A percentile compares a stretch with the other conserved stretches of the same genome.
These are phyloP conservation scores for Penicillium sp. DNA, from an alignment of 2,329 filamentous ascomycete genomes.

Conservation along the genomic window DNA sequence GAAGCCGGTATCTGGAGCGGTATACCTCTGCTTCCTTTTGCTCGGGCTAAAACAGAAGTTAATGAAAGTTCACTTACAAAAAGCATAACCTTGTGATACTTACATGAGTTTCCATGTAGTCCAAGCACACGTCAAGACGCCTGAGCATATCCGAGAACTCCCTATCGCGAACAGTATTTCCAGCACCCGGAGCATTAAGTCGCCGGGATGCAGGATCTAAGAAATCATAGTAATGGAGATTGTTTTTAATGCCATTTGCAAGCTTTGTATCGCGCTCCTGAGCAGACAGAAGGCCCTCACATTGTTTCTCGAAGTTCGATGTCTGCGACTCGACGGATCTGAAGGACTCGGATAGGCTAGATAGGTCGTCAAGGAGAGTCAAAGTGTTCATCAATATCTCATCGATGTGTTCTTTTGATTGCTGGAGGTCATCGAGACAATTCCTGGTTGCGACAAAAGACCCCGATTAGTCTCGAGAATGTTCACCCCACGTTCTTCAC, in stretches of 20 bases:
- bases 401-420: constrained; percentile 81
- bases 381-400: constrained; percentile 76
- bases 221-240: constrained; percentile 92
- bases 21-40: constrained; percentile 89
- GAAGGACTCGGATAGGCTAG: constrained; percentile 81
- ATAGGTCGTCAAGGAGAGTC: constrained; percentile 72
- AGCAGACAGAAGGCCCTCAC: constrained; percentile 80
- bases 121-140: constrained; percentile 85
- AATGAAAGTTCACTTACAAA: constrained; percentile 32
- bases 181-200: constrained; percentile 87
- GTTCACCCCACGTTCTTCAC: constrained; percentile 8
- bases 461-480: constrained; percentile 9
- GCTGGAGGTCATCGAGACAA: constrained; percentile 77
- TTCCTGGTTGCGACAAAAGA: constrained; percentile 49
- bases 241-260: constrained; percentile 81
- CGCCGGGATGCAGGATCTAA: constrained; percentile 86
- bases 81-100: neutral
- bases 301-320: constrained; percentile 88
- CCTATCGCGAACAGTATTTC: constrained; percentile 78
- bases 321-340: constrained; percentile 85
- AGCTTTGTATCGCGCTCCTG: constrained; percentile 77
- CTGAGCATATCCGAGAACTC: constrained; percentile 86
- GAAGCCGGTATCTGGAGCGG: constrained; percentile 79
- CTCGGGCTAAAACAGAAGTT: constrained; percentile 56
- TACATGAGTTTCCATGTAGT: constrained; percentile 87